Base-by-base conservation (phyloP, 441 rosid species). In the Erodium texanum region DNA sequence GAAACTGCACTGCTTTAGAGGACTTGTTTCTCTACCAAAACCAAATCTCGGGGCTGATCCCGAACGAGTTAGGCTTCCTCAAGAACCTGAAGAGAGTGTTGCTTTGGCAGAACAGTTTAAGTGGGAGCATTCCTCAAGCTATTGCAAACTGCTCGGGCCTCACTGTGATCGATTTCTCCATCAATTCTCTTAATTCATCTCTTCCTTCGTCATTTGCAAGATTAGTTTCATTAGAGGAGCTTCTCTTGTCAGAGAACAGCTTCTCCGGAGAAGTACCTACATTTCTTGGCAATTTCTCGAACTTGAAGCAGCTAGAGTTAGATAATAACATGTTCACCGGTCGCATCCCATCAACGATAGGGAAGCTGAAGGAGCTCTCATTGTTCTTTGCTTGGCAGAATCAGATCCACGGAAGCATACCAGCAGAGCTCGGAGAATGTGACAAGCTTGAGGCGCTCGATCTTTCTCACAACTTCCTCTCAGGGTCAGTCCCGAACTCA, bases 331-430 rank as follows among this genome's bases (percentile, higher is more conserved):
- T 63, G 27, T 81, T 88, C 63, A 69, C 73, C 2, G 88, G 91
- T 3, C 74, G 77, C 70, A 85, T 88, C 77, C 91, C 94, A 15
- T 10, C 84, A 1, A 20, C 80, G 52, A 71, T 86, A 18, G 94
- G 94, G 29, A 66, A 82, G 41, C 75, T 88, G 59, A 85, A 75
- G 68, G 83, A 84, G 78, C 91, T 88, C 32, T 72, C 76, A 16
- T 68, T 86, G 70, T 88, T 88, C 77, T 88, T 74, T 68, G 91
- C 89, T 10, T 88, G 94, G 91, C 82, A 88, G 71, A 86, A 88
- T 78, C 82, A 78, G 65, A 86, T 88, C 38, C 68, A 71, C 48
- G 91, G 91, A 67, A 75, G 79, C 78, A 83, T 88, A 69, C 91
- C 94, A 10, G 64, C 62, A 41, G 84, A 83, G 76, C 79, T 88